Evolutionary conservation across 2,329 filamentous ascomycete species (phyloP).

Genomic region (Aphanoascus verrucosus): DNA sequence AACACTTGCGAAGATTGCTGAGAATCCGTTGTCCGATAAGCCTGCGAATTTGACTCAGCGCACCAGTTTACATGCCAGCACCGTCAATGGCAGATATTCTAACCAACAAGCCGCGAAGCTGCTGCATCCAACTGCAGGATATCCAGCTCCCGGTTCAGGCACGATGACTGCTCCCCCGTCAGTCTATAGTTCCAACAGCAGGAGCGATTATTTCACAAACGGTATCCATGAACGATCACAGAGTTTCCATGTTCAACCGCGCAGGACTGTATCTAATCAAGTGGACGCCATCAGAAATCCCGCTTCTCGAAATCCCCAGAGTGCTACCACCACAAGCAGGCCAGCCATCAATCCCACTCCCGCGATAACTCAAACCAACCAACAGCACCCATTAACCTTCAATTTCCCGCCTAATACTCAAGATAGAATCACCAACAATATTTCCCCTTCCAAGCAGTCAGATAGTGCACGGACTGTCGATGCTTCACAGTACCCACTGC

Average conservation of each 20-base stretch:
- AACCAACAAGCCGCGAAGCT: not conserved
- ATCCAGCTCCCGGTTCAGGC: not conserved
- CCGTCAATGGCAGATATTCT: not conserved
- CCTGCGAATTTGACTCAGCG: not conserved
- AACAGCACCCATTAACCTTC: not conserved
- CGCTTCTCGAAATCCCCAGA: not conserved
- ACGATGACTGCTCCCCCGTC: not conserved
- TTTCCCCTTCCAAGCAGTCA: not conserved
- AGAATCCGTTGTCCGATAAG: not conserved
- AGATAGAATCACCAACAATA: not conserved
- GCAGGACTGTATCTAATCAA: not conserved
- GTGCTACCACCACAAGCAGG: not conserved
- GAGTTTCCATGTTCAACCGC: not conserved
- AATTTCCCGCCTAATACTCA: not conserved
- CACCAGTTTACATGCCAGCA: not conserved
- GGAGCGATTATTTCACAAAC: not conserved
- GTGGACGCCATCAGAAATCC: not conserved
- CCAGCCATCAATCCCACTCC: not conserved
- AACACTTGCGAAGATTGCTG: conserved; percentile 1
- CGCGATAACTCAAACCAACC: not conserved
- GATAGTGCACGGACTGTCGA: not conserved
- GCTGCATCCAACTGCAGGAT: not conserved
- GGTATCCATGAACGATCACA: not conserved
- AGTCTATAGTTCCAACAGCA: not conserved
- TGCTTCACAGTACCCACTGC: conserved; percentile 6